phyloP scores from a whole-genome alignment of 2,329 filamentous ascomycete species.

The Ilyonectria mors-panacis region DNA sequence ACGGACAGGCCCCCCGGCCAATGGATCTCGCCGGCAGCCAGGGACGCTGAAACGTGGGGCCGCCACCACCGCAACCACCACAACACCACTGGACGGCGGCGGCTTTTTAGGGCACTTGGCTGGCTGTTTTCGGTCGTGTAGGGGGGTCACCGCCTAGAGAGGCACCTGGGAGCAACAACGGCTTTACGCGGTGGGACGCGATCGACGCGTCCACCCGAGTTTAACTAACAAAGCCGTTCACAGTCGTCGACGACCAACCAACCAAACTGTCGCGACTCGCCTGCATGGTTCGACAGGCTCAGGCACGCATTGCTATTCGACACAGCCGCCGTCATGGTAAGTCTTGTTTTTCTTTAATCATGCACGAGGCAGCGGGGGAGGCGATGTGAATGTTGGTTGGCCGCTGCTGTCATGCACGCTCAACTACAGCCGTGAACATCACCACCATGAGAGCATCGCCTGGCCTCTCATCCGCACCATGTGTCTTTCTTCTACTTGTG shows the following conservation, averaged over 20 bases:
- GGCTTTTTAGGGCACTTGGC: constrained; percentile 18
- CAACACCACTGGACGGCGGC: constrained; percentile 18
- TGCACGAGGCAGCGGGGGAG: not conserved
- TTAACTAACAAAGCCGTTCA: constrained; percentile 12
- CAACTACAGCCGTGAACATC: constrained; percentile 9
- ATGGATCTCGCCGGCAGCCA: constrained; percentile 33
- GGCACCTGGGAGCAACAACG: constrained; percentile 39
- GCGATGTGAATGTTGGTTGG: not conserved
- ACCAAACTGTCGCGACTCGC: constrained; percentile 35
- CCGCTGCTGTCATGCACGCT: not conserved
- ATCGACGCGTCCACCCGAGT: constrained; percentile 34
- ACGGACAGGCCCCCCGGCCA: constrained; percentile 38
- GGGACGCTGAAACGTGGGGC: constrained; percentile 43
- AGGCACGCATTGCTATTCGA: constrained; percentile 21
- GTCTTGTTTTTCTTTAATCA: constrained; percentile 21
- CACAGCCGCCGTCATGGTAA: constrained; percentile 36
- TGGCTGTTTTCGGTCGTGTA: constrained; percentile 1
- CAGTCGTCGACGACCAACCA: constrained; percentile 33
- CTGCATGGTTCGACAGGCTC: constrained; percentile 17
- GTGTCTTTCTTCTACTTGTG: constrained; percentile 12
- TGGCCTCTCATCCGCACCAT: not conserved
- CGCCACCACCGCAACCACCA: constrained; percentile 19
- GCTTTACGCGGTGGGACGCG: constrained; percentile 55
- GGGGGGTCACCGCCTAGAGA: constrained; percentile 2
- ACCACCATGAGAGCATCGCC: not conserved